Base-by-base conservation (phyloP, 1,284 basidiomycete genomes). In the Ustilago tritici region DNA sequence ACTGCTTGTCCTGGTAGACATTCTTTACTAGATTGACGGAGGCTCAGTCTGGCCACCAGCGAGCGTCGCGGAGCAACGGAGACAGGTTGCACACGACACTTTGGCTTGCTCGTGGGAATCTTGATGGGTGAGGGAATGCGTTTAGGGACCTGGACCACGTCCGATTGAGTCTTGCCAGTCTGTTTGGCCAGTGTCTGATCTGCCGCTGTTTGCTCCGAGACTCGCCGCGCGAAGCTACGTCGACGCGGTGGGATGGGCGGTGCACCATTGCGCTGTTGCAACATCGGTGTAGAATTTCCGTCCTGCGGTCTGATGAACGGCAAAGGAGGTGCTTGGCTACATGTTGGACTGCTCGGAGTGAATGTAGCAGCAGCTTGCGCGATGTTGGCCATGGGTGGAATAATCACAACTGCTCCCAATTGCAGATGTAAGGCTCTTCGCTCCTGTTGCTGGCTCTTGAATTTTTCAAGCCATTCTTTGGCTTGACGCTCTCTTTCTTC, bases 241-340 rank as follows among this genome's bases (percentile, higher is more conserved):
- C 66, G 55, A 6, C 71, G 59, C 6, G 66, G 71, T 15, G 66
- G 71, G 31, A 74, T 65, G 3, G 56, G 52, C 4, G 71, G 71
- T 2, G 43, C 59, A 11, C 59, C 57, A 8, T 11, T 10, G 0
- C 34, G 61, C 10, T 56, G 54, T 34, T 12, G 46, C 54, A 28
- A 28, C 23, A 55, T 12, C 32, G 15, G 9, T 9, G 28, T 23
- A 4, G 31, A 17, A 31, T 11, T 14, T 19, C 8, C 41, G 3
- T 46, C 23, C 28, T 14, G n/a, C 12, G 32, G 31, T 12, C 52
- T 17, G 34, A 9, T 41, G 17, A 12, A 32, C 8, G 23, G 50
- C 28, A 31, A 47, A 32, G 49, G 6, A 28, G 49, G 14, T 31
- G 49, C 49, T 28, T 19, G 57, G 14, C 61, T 28, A 6, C 43